phyloP scores from a whole-genome alignment of 352 stramenopile species.

The Phytophthora cactorum region DNA sequence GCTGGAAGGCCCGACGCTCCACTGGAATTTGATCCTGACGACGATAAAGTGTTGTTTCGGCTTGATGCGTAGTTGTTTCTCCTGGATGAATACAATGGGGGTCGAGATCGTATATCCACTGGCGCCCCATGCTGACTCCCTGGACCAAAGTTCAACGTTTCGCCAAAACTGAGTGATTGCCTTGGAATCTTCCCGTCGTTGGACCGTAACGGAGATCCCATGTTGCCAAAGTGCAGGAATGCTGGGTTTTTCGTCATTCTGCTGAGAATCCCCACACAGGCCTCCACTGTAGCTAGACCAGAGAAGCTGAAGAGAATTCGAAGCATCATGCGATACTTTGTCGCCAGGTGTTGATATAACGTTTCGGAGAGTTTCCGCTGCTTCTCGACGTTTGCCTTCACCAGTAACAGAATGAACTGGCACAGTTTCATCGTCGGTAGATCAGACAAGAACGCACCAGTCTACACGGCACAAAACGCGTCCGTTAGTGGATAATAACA shows the following conservation, averaged over 20 bases:
- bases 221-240: conserved; percentile 64
- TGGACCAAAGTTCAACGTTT: conserved; percentile 58
- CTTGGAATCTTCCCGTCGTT: conserved; percentile 55
- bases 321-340: conserved; percentile 78
- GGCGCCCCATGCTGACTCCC: conserved; percentile 34
- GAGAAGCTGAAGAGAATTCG: conserved; percentile 84
- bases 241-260: conserved; percentile 79
- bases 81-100: conserved; percentile 36
- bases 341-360: conserved; percentile 74
- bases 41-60: conserved; percentile 44
- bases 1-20: conserved; percentile 28
- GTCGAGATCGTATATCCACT: conserved; percentile 22
- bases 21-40: conserved; percentile 52
- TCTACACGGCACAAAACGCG: conserved; percentile 35
- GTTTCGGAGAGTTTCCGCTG: conserved; percentile 66
- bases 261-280: conserved; percentile 74
- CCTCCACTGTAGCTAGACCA: conserved; percentile 70
- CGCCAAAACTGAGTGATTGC: conserved; percentile 63
- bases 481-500: conserved; percentile 15
- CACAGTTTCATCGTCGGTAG: conserved; percentile 82
- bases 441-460: conserved; percentile 65
- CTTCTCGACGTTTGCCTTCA: conserved; percentile 71
- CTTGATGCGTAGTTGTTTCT: conserved; percentile 38
- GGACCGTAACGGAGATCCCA: conserved; percentile 50
- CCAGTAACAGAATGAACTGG: conserved; percentile 69